Percentiles rank a stretch among this genome's conserved stretches.
phyloP scores from a whole-genome alignment of 371 early-diverging fungal species.

The Rhizomucor miehei region DNA sequence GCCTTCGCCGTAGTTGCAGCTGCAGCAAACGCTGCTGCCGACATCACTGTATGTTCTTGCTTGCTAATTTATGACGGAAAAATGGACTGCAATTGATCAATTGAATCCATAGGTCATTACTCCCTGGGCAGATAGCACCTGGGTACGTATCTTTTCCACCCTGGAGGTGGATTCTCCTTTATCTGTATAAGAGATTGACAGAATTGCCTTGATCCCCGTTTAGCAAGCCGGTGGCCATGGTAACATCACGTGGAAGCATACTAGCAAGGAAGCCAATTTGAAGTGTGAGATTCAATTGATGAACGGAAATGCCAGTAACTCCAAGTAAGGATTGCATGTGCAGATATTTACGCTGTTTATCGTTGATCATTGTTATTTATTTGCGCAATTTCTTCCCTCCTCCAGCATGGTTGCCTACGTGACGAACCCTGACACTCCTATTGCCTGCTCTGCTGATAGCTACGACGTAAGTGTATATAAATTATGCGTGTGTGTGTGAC shows the following conservation, averaged over 20 bases:
- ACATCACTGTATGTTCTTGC: slow-evolving; percentile 14
- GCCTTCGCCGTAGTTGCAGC: slow-evolving; percentile 14
- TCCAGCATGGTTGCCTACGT: slow-evolving; percentile 24
- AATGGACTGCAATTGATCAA: slow-evolving; percentile 1
- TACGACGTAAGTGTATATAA: slow-evolving; percentile 14
- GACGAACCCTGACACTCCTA: slow-evolving; percentile 16
- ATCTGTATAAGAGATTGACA: not conserved
- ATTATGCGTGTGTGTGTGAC: not conserved
- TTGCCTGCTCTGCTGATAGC: slow-evolving; percentile 16
- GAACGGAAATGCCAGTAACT: slow-evolving; percentile 36
- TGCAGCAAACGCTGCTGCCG: slow-evolving; percentile 16
- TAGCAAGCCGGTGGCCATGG: slow-evolving; percentile 42
- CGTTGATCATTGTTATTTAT: not conserved
- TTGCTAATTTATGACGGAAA: not conserved
- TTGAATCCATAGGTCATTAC: slow-evolving; percentile 28
- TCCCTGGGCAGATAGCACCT: slow-evolving; percentile 36
- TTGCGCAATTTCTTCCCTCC: not conserved
- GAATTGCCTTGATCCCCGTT: not conserved
- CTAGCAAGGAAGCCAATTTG: slow-evolving; percentile 23
- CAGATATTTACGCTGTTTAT: not conserved
- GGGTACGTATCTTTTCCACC: slow-evolving; percentile 27
- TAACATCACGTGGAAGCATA: slow-evolving; percentile 39
- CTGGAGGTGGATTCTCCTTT: not conserved
- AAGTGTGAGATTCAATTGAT: slow-evolving; percentile 45
- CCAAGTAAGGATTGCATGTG: slow-evolving; percentile 26